A percentile compares a stretch with the other conserved stretches of the same genome.
These are phyloP conservation scores for Saccharomyces jurei DNA, from an alignment of 805 yeast species.

Conservation along the genomic window DNA sequence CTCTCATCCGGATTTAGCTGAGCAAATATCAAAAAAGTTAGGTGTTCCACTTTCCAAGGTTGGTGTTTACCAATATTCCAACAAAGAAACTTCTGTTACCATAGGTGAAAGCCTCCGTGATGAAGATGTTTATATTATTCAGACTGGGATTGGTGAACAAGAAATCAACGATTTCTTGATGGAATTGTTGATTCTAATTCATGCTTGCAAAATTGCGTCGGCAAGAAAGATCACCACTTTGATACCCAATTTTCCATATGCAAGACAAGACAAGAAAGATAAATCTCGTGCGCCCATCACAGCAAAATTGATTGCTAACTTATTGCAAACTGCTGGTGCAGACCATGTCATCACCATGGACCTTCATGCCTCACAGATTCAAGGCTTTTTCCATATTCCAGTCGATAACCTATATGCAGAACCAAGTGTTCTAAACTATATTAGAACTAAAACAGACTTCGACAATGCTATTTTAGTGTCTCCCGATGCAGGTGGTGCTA, in stretches of 20 bases:
- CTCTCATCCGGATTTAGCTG: constrained; percentile 78
- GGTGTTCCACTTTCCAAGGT: constrained; percentile 65
- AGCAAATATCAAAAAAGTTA: constrained; percentile 56
- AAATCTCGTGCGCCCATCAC: constrained; percentile 94
- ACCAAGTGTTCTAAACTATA: constrained; percentile 78
- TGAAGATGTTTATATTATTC: constrained; percentile 79
- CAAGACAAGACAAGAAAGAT: constrained; percentile 95
- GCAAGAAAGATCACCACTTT: constrained; percentile 92
- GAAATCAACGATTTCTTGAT: constrained; percentile 74
- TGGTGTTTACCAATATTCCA: constrained; percentile 77
- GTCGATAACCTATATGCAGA: constrained; percentile 95
- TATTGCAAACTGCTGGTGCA: constrained; percentile 90
- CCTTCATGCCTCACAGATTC: constrained; percentile 94
- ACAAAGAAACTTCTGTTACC: constrained; percentile 80
- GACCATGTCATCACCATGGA: constrained; percentile 95
- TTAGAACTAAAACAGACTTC: constrained; percentile 52
- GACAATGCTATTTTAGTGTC: constrained; percentile 72
- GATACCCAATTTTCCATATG: constrained; percentile 92
- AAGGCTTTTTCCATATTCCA: constrained; percentile 91
- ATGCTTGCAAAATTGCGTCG: constrained; percentile 90
- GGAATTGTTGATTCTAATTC: constrained; percentile 83
- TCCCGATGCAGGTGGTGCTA: constrained; percentile 99
- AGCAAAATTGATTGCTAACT: constrained; percentile 86
- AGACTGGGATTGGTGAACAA: constrained; percentile 73
- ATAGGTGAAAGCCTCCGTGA: constrained; percentile 85